phyloP scores from a whole-genome alignment of 371 early-diverging fungal species.

The Apophysomyces variabilis region DNA sequence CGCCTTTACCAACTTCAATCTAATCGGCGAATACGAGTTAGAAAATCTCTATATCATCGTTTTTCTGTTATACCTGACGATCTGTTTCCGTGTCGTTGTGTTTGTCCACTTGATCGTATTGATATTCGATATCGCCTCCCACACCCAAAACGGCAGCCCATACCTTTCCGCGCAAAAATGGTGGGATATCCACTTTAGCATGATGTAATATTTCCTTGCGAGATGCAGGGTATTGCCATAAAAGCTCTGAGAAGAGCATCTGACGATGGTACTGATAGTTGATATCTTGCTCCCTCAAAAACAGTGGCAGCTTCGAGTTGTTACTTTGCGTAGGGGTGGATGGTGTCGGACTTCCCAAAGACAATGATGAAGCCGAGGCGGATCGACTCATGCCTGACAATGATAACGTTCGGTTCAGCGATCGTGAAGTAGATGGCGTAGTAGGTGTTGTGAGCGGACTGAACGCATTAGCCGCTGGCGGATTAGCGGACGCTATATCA shows the following conservation, averaged over 20 bases:
- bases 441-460: slow-evolving; percentile 20
- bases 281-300: slow-evolving; percentile 71
- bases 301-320: slow-evolving; percentile 48
- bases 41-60: slow-evolving; percentile 11
- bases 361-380: slow-evolving; percentile 39
- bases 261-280: slow-evolving; percentile 73
- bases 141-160: slow-evolving; percentile 84
- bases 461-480: neutral
- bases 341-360: slow-evolving; percentile 30
- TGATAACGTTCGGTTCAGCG: slow-evolving; percentile 27
- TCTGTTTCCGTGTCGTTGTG: slow-evolving; percentile 57
- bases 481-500: slow-evolving; percentile 13
- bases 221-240: slow-evolving; percentile 74
- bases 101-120: slow-evolving; percentile 66
- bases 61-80: slow-evolving; percentile 53
- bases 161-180: slow-evolving; percentile 69
- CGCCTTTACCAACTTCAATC: slow-evolving; percentile 58
- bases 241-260: slow-evolving; percentile 61
- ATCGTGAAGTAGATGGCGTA: slow-evolving; percentile 37
- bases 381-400: slow-evolving; percentile 37
- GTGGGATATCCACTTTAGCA: slow-evolving; percentile 78
- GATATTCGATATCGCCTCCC: slow-evolving; percentile 59
- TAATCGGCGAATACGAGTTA: slow-evolving; percentile 21
- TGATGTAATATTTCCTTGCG: slow-evolving; percentile 69
- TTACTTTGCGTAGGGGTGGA: slow-evolving; percentile 26